Evolutionary conservation across 352 stramenopile genomes (phyloP).

Genomic region (Pythium scleroteichum): DNA sequence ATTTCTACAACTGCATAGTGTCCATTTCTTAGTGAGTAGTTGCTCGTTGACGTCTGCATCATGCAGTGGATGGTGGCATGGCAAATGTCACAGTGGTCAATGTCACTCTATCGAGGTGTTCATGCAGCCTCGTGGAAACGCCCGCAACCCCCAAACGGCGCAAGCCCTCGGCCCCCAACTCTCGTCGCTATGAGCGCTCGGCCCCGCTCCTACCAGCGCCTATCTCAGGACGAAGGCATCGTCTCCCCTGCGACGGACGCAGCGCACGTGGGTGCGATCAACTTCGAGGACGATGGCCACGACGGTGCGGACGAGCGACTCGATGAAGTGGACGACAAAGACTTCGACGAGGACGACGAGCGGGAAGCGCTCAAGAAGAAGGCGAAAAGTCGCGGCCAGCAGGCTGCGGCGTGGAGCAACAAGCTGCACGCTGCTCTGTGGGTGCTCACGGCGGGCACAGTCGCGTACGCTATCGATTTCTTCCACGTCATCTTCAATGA

Average conservation of each 20-base stretch:
- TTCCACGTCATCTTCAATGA: constrained; percentile 71
- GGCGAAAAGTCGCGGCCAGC: constrained; percentile 33
- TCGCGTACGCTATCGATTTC: constrained; percentile 72
- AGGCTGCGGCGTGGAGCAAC: constrained; percentile 62
- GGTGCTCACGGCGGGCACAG: constrained; percentile 49
- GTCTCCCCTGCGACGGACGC: constrained; percentile 13
- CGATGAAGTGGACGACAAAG: constrained; percentile 32
- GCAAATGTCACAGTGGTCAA: too few species aligned
- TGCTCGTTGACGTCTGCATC: too few species aligned
- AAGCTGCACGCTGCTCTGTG: constrained; percentile 77
- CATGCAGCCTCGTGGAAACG: constrained; percentile 1
- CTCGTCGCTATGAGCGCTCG: constrained; percentile 34
- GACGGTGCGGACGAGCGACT: constrained; percentile 24
- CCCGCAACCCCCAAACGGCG: too few species aligned
- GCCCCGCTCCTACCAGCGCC: constrained; percentile 50
- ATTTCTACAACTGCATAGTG: constrained; percentile 31
- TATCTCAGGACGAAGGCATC: constrained; percentile 42
- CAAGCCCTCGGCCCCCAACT: not conserved
- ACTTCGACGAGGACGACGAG: constrained; percentile 39
- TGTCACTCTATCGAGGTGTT: constrained; percentile 18
- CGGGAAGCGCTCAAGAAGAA: constrained; percentile 31
- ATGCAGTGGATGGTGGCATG: too few species aligned
- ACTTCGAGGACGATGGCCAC: constrained; percentile 34
- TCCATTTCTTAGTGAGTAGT: too few species aligned
- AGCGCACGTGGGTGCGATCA: constrained; percentile 26